Base-by-base conservation (phyloP, 495 filamentous ascomycete genomes). In the Melanomma pulvis-pyrius region DNA sequence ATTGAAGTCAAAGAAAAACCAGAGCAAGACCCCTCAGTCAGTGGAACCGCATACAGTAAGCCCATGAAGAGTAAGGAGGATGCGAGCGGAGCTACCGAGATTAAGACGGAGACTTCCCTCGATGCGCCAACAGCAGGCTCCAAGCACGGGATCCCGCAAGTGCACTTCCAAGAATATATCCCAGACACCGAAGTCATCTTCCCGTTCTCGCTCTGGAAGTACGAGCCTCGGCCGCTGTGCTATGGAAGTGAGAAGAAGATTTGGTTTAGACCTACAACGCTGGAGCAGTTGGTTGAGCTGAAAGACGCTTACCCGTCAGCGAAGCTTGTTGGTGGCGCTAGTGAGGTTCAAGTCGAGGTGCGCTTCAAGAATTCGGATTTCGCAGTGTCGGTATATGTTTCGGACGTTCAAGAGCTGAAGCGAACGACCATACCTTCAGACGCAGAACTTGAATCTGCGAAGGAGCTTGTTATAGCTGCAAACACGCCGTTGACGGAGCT, bases 311-410 rank as follows among this genome's bases (percentile, higher is more conserved):
- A 75, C 47, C 77, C 78, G 2, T 69, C 74, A 28, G 76, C 76
- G 1, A 79, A 78, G 32, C 64, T 78, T 2, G 78, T 80, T 0
- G 75, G 74, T 13, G 78, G 78, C 1, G 70, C 74, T 0, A 77
- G 71, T 32, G 78, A 79, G 59, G 73, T 78, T 9, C 77, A 79
- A 50, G 69, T 79, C 1, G 77, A 79, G 47, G 60, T 78, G 25
- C 74, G 69, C 25, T 78, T 77, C 66, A 77, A 75, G 54, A 68
- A 76, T 32, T 67, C 65, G 0, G 68, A 74, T 36, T 78, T 77
- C 50, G 59, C 75, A 0, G 74, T 80, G 15, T 74, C 73, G 0
- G 72, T 78, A 2, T 80, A 80, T 52, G 69, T 78, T 6, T 74
- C 76, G 0, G 77, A 80, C 62, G 75, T 80, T 51, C 72, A 71